A percentile compares a stretch with the other conserved stretches of the same genome.
phyloP scores from a whole-genome alignment of 108 stramenopile species.

The Nannochloropsis salina region DNA sequence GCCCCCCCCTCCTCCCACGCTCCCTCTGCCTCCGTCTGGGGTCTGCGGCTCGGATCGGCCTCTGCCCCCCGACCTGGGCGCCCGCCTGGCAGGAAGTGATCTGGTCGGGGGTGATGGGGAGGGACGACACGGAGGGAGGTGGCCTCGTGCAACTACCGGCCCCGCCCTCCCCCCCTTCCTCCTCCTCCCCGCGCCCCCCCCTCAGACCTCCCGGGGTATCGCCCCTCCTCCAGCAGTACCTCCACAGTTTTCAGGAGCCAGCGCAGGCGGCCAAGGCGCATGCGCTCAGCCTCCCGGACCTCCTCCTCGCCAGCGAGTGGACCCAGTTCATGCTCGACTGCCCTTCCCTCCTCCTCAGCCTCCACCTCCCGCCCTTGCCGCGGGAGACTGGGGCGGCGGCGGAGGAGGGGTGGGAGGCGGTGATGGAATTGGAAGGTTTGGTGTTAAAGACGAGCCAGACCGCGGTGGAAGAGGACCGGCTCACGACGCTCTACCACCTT shows the following conservation, averaged over 20 bases:
- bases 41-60: too few species aligned
- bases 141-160: too few species aligned
- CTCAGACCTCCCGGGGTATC: too few species aligned
- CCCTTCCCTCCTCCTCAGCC: neutral
- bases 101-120: too few species aligned
- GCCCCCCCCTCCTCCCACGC: neutral
- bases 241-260: neutral
- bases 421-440: neutral
- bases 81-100: too few species aligned
- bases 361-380: neutral
- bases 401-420: neutral
- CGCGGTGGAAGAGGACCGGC: neutral
- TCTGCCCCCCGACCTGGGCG: too few species aligned
- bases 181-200: too few species aligned
- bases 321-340: neutral
- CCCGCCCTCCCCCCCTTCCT: too few species aligned
- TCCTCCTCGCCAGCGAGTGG: neutral
- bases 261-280: neutral
- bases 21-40: neutral
- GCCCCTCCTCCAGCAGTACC: constrained; percentile 11
- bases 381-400: neutral
- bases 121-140: too few species aligned
- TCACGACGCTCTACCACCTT: neutral
- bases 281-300: neutral
- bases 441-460: neutral